Conservation (phyloP, 805 yeast genomes). For the Sugiyamaella valdiviana region DNA sequence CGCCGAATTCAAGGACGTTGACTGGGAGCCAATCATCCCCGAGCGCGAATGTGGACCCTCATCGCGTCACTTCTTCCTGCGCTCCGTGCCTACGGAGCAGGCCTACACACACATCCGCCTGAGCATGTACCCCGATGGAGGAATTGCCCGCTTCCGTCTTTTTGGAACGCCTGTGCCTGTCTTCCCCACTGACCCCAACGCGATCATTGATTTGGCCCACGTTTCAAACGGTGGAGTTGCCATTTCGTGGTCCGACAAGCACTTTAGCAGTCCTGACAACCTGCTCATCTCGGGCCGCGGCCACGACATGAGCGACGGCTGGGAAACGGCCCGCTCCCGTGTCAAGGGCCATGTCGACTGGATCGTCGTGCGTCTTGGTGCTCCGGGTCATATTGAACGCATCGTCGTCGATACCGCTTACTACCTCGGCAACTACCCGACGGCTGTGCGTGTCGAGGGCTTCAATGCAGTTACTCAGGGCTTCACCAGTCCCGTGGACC, state of each 20-base stretch:
- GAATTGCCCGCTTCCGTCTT: slow-evolving; percentile 88
- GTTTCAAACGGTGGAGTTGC: slow-evolving; percentile 88
- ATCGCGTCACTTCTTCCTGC: slow-evolving; percentile 74
- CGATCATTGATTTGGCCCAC: slow-evolving; percentile 66
- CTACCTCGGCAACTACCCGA: slow-evolving; percentile 93
- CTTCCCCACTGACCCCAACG: slow-evolving; percentile 41
- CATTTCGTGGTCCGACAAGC: slow-evolving; percentile 79
- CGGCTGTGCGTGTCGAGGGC: slow-evolving; percentile 65
- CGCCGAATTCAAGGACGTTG: slow-evolving; percentile 20
- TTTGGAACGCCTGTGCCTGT: slow-evolving; percentile 82
- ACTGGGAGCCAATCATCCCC: slow-evolving; percentile 68
- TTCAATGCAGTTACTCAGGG: slow-evolving; percentile 36
- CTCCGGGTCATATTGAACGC: slow-evolving; percentile 47
- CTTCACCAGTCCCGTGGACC: slow-evolving; percentile 29
- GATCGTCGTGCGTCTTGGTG: slow-evolving; percentile 80
- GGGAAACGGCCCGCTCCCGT: slow-evolving; percentile 94
- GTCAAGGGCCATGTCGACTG: slow-evolving; percentile 81
- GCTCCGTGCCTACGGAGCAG: slow-evolving; percentile 51
- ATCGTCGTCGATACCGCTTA: slow-evolving; percentile 86
- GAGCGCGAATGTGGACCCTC: slow-evolving; percentile 83
- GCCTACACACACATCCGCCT: slow-evolving; percentile 75
- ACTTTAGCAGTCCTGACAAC: slow-evolving; percentile 89
- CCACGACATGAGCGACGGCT: slow-evolving; percentile 93
- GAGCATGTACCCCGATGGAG: slow-evolving; percentile 97
- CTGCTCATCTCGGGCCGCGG: slow-evolving; percentile 91